Conservation (phyloP, 345 rosid species). For the Populus pruinosa region DNA sequence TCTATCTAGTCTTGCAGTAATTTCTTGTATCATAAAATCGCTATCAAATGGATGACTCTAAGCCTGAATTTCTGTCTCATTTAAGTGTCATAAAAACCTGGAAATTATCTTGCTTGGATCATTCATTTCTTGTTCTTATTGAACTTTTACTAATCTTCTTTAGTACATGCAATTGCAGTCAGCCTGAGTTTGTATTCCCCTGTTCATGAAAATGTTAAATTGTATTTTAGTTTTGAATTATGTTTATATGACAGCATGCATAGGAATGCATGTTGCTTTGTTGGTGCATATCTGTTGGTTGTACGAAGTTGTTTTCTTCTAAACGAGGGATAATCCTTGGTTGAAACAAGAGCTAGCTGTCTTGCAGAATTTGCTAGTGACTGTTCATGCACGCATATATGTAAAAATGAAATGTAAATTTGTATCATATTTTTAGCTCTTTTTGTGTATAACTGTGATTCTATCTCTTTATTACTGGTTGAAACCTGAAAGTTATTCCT, state of each 20-base stretch:
- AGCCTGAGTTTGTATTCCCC: background rate
- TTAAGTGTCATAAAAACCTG: background rate
- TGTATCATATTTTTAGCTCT: background rate
- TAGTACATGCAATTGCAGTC: background rate
- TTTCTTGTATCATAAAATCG: slow-evolving; percentile 3
- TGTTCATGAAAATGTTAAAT: no score
- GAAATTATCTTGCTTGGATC: background rate
- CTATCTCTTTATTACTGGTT: background rate
- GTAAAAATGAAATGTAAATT: background rate
- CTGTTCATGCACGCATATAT: background rate
- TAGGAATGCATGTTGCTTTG: no score
- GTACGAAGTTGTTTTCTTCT: background rate
- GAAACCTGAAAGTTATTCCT: background rate
- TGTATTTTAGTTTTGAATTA: no score
- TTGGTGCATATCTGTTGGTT: background rate
- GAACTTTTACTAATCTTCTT: background rate
- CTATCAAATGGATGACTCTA: background rate
- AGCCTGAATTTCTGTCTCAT: background rate
- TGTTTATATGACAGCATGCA: no score
- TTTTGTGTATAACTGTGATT: background rate
- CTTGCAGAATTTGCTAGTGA: no score
- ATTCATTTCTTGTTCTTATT: background rate
- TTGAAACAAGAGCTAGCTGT: no score
- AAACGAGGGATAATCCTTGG: background rate
- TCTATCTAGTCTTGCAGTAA: background rate